Evolutionary conservation across 306 rosid genomes (phyloP).

Genomic region (Dalbergia cultrata): DNA sequence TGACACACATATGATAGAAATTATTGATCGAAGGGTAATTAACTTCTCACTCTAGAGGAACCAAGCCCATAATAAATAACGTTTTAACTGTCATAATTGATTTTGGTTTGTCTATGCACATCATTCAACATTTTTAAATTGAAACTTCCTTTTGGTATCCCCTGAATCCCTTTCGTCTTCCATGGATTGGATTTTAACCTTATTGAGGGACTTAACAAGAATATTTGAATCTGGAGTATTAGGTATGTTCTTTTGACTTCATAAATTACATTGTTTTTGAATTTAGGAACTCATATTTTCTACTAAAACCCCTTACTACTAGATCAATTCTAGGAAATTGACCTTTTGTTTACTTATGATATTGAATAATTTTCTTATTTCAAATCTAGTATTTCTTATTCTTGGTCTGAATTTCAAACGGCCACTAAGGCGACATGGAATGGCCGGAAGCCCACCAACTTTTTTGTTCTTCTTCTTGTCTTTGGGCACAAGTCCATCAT

Average conservation of each 20-base stretch:
- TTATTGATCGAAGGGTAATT: too few species aligned
- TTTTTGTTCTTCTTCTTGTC: slow-evolving; percentile 27
- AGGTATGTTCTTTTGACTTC: not conserved
- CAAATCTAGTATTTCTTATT: not conserved
- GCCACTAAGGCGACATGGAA: not conserved
- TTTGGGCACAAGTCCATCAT: not conserved
- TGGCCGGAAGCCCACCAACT: slow-evolving; percentile 19
- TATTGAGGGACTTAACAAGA: not conserved
- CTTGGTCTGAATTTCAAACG: not conserved
- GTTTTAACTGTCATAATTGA: not conserved
- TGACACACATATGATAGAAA: too few species aligned
- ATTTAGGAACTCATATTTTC: too few species aligned
- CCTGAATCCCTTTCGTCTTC: not conserved
- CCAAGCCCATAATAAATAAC: too few species aligned
- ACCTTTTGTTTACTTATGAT: not conserved
- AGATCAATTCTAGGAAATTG: not conserved
- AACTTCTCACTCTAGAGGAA: too few species aligned
- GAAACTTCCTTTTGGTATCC: not conserved
- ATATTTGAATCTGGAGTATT: slow-evolving; percentile 2
- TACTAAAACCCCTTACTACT: too few species aligned
- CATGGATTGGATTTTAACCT: not conserved
- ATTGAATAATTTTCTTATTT: not conserved
- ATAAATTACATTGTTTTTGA: too few species aligned
- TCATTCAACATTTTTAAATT: not conserved
- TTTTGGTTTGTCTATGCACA: not conserved